phyloP scores from a whole-genome alignment of 2,329 filamentous ascomycete species.

The Calonectria fujianensis region DNA sequence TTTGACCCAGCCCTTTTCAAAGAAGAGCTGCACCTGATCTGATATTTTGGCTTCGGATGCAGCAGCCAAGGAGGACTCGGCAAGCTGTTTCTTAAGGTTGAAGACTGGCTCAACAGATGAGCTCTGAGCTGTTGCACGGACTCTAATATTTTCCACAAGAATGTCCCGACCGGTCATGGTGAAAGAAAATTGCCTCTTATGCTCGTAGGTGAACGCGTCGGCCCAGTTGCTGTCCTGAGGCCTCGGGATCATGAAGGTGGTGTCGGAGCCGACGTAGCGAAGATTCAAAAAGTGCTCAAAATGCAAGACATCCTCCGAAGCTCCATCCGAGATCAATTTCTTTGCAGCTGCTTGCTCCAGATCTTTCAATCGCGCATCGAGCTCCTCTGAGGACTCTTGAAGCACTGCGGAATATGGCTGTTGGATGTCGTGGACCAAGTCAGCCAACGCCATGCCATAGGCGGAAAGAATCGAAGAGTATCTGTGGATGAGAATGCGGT shows the following conservation, averaged over 20 bases:
- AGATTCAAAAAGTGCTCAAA: conserved; percentile 65
- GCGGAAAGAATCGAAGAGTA: conserved; percentile 67
- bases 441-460: conserved; percentile 65
- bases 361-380: conserved; percentile 30
- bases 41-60: conserved; percentile 2
- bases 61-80: background rate
- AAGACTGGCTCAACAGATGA: conserved; percentile 27
- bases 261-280: conserved; percentile 65
- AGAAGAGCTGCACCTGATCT: conserved; percentile 22
- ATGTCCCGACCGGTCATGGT: conserved; percentile 25
- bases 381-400: conserved; percentile 30
- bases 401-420: conserved; percentile 48
- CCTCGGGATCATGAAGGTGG: conserved; percentile 61
- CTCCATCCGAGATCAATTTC: conserved; percentile 55
- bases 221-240: conserved; percentile 55
- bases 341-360: conserved; percentile 36
- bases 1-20: conserved; percentile 47
- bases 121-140: conserved; percentile 30
- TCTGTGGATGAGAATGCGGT: conserved; percentile 63
- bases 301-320: conserved; percentile 61
- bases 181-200: conserved; percentile 85
- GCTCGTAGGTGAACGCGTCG: conserved; percentile 79
- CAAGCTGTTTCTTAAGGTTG: conserved; percentile 19
- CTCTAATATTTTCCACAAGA: conserved; percentile 28
- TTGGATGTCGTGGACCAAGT: conserved; percentile 63